Evolutionary conservation across 192 early-diverging fungal genomes (phyloP).

Genomic region (Funneliformis mosseae): DNA sequence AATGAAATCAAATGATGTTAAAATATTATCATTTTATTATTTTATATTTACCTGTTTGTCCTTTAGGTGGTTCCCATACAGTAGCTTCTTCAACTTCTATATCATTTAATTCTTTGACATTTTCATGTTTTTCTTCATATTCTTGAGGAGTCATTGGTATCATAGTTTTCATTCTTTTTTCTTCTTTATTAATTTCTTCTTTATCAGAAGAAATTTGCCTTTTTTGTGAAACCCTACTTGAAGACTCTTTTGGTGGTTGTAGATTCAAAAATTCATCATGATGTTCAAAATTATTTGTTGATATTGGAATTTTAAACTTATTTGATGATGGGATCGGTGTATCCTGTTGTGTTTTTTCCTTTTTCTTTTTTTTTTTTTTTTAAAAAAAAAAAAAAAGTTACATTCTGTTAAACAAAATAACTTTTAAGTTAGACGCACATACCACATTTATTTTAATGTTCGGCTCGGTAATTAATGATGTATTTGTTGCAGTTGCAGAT

Average conservation of each 20-base stretch:
- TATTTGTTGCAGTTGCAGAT: too few species aligned
- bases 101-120: slow-evolving; percentile 6
- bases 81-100: slow-evolving; percentile 19
- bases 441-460: neutral
- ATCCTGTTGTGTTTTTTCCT: neutral
- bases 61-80: slow-evolving; percentile 29
- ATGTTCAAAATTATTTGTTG: neutral
- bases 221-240: neutral
- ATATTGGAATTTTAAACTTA: neutral
- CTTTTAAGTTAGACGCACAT: neutral
- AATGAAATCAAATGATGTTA: neutral
- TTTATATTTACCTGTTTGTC: slow-evolving; percentile 11
- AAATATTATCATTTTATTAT: neutral
- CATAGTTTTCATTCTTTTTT: slow-evolving; percentile 10
- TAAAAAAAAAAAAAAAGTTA: neutral
- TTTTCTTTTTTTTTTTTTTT: neutral
- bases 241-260: neutral
- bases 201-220: neutral
- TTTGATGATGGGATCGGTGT: neutral
- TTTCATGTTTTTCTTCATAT: slow-evolving; percentile 15
- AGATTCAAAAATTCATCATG: neutral
- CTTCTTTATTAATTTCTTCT: neutral
- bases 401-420: neutral
- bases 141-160: slow-evolving; percentile 26
- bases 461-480: neutral